Percentiles rank a stretch among this genome's conserved stretches.
Evolutionary conservation across 2,329 filamentous ascomycete species (phyloP).

Genomic region (Periglandula ipomoeae): DNA sequence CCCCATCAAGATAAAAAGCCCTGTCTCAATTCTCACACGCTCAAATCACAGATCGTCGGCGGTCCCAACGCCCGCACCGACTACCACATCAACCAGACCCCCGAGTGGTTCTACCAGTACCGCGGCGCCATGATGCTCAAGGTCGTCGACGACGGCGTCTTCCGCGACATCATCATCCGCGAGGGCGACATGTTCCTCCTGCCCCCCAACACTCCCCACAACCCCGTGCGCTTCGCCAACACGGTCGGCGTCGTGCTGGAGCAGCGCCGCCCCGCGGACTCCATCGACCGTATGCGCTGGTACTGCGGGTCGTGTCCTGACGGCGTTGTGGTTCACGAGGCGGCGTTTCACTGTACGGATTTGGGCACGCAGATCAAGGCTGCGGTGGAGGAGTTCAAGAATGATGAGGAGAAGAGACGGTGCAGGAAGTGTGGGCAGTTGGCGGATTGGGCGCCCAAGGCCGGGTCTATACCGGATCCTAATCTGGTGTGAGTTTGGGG

Average conservation of each 20-base stretch:
- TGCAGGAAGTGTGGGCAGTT: conserved; percentile 70
- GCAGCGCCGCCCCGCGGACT: conserved; percentile 62
- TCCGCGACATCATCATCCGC: conserved; percentile 79
- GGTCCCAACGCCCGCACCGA: conserved; percentile 93
- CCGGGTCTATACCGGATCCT: conserved; percentile 49
- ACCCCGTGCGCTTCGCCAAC: conserved; percentile 84
- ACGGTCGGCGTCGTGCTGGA: conserved; percentile 93
- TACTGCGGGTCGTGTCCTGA: conserved; percentile 67
- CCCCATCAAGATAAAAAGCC: too few relatives aligned
- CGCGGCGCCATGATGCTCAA: conserved; percentile 89
- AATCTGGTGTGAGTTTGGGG: conserved; percentile 30
- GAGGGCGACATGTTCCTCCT: conserved; percentile 93
- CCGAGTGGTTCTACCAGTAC: conserved; percentile 98
- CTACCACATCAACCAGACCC: conserved; percentile 95
- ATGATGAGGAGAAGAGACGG: conserved; percentile 54
- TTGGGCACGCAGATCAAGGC: conserved; percentile 91
- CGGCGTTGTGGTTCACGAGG: conserved; percentile 65
- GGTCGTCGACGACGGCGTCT: conserved; percentile 62
- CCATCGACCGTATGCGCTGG: conserved; percentile 77
- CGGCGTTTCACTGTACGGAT: conserved; percentile 78
- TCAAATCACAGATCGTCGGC: conserved; percentile 62
- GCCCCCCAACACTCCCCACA: conserved; percentile 91
- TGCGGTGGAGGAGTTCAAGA: conserved; percentile 75
- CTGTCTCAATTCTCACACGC: neutral
- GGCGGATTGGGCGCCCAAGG: conserved; percentile 59